Evolutionary conservation across 78 protist genomes (phyloP).

Genomic region (Tieghemostelium lacteum): DNA sequence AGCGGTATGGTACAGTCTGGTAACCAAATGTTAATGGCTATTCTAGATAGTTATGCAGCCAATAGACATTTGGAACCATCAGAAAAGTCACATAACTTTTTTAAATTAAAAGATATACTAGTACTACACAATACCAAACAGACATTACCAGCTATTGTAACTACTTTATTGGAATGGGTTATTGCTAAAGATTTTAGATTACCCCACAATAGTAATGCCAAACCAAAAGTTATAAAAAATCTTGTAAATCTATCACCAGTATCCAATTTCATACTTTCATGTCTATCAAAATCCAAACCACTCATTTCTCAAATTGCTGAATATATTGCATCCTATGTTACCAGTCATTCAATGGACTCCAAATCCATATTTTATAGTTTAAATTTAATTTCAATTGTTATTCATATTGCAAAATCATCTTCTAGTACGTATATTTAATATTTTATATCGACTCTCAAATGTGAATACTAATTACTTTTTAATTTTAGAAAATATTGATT

Average conservation of each 20-base stretch:
- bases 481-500: conserved; percentile 16
- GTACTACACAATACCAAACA: conserved; percentile 5
- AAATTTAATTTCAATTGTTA: conserved; percentile 39
- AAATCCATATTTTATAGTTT: conserved; percentile 33
- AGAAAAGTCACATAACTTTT: not conserved
- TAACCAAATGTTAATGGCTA: not conserved
- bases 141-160: not conserved
- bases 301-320: conserved; percentile 2
- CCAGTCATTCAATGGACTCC: conserved; percentile 20
- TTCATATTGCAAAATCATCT: not conserved
- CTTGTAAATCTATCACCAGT: conserved; percentile 14
- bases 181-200: conserved; percentile 3
- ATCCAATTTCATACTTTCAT: conserved; percentile 4
- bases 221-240: not conserved
- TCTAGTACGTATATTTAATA: conserved; percentile 21
- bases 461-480: not conserved
- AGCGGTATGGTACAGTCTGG: no score
- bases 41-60: not conserved
- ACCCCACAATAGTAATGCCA: not conserved
- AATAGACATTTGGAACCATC: not conserved
- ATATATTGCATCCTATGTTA: conserved; percentile 4
- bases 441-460: not conserved
- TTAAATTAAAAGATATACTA: conserved; percentile 29
- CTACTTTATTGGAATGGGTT: not conserved
- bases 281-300: conserved; percentile 1